Base-by-base conservation (phyloP, 1,139 yeast species). In the Nakaseomyces glabratus region DNA sequence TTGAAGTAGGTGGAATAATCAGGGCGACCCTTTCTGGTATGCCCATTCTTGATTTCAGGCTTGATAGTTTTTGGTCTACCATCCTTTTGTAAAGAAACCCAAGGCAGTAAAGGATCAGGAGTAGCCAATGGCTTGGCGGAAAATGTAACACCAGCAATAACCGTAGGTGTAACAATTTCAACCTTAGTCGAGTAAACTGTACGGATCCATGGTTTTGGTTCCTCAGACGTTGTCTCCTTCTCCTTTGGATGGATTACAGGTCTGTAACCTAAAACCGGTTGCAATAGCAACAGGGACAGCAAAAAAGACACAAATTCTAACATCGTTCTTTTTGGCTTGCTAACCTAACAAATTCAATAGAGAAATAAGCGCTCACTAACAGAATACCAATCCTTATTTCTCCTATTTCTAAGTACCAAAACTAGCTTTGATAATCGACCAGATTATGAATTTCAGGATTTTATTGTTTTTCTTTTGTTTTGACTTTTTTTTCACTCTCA, bases 61-160 rank as follows among this genome's bases (percentile, higher is more conserved):
- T 60, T 65, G 35, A 84, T 73, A 0, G 94, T 82, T 55, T 78
- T 76, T 36, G 95, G 93, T n/a, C 69, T 57, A 6, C 95, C 95
- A 41, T 78, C 73, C 43, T 78, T 76, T 38, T 84, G 69, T 49
- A 85, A 65, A 2, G 84, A 70, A 33, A 85, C 65, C 95, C 95
- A 85, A n/a, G 81, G 82, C 43, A 76, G 74, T 41, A 82, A 67
- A 10, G 82, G 82, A 43, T 78, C 65, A 14, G 82, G 73, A 7
- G 79, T 72, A 6, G 60, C 58, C 2, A 52, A 56, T 0, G 93
- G 94, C 49, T 76, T 73, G 9, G 79, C 84, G 38, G 76, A 71
- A 52, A 85, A 78, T 0, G 94, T 82, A 35, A 85, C 82, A 15
- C 90, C 90, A 20, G 73, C 84, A 49, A 84, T 71, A 24, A 82